Base-by-base conservation (phyloP, 1,284 basidiomycete species). In the Somion occarium region DNA sequence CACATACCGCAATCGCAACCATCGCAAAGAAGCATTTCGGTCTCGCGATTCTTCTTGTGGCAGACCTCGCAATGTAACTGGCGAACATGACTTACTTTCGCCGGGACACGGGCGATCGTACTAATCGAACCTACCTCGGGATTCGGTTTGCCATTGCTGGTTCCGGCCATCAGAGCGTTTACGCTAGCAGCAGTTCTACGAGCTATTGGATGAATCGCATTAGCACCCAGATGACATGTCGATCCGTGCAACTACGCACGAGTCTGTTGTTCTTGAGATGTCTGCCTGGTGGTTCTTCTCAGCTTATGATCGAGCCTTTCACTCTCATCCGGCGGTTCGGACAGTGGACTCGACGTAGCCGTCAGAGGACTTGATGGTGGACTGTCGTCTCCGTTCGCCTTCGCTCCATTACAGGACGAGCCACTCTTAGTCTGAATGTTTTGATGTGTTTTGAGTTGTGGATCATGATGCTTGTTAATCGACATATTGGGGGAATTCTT, bases 11-110 rank as follows among this genome's bases (percentile, higher is more conserved):
- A 88, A 71, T 98, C 95, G 72, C 97, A 99, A 22, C 93, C 94
- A 69, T 98, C 95, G 69, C 97, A 99, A 0, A 98, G 78, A 22
- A 99, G 75, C 83, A 98, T 98, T 67, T 92, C 86, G 56, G 88
- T 85, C 15, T 85, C 92, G 51, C 85, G 82, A 64, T 95, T 89
- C 64, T 91, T 91, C 68, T 87, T 86, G 56, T 88, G 81, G 68
- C 94, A 98, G 43, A 97, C 84, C 71, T 98, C 94, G 69, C 94
- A 98, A 51, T 83, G 82, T 81, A 76, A 73, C 76, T 79, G 65
- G 15, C 18, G 20, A 19, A 43, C n/a, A 15, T 5, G 13, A 39
- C 5, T 39, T 39, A 15, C n/a, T 20, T 39, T 20, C 38, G 20
- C 38, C 38, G 38, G n/a, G 20, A 15, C n/a, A 39, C 5, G 38